Percentiles rank a stretch among this genome's conserved stretches.
These are phyloP conservation scores for Vigna unguiculata DNA, from an alignment of 306 rosid genomes.

Conservation along the genomic window DNA sequence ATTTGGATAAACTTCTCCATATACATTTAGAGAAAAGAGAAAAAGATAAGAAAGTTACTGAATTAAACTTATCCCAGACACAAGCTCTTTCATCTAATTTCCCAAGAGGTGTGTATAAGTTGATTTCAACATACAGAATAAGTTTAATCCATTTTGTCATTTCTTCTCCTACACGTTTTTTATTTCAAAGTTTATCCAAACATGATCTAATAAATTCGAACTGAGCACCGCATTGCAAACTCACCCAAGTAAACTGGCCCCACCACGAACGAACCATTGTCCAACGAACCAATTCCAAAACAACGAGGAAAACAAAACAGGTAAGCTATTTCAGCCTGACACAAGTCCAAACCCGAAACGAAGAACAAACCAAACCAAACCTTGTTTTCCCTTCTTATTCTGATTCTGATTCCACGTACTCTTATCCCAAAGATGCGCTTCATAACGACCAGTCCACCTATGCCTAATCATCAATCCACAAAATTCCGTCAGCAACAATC, in stretches of 20 bases:
- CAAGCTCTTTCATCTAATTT: not conserved
- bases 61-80: not conserved
- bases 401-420: conserved; percentile 99
- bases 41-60: not conserved
- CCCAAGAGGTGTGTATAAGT: not conserved
- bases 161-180: not conserved
- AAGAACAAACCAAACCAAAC: conserved; percentile 47
- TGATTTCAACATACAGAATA: not conserved
- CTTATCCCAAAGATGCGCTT: conserved; percentile 99
- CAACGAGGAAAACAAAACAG: conserved; percentile 38
- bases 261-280: conserved; percentile 41
- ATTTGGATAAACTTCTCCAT: not conserved
- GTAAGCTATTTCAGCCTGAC: conserved; percentile 50
- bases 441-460: conserved; percentile 99
- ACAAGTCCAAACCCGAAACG: not conserved
- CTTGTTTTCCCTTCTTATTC: conserved; percentile 99
- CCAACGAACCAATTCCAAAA: conserved; percentile 56
- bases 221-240: conserved; percentile 34
- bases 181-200: not conserved
- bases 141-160: not conserved
- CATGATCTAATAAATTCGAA: not conserved
- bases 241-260: conserved; percentile 95
- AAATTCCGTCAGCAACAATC: not conserved
- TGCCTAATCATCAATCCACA: conserved; percentile 64
- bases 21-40: not conserved